Percentiles rank a stretch among this genome's conserved stretches.
Evolutionary conservation across 2,329 filamentous ascomycete genomes (phyloP).

Genomic region (Diaporthe sp.): DNA sequence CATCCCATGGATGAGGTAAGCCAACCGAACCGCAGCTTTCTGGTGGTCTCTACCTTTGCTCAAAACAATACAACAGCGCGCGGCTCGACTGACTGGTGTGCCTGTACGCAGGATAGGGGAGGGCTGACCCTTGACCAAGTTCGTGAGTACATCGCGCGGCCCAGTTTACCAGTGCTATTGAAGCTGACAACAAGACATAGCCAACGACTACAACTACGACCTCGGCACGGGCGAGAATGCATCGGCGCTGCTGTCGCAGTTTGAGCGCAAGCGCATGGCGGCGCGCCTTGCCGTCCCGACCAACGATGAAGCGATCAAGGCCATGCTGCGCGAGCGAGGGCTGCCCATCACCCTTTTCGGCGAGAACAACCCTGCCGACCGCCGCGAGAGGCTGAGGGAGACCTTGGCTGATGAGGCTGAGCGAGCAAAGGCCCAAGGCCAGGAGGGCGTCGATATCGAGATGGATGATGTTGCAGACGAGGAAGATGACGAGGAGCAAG

Average conservation of each 20-base stretch:
- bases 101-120: constrained; percentile 44
- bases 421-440: constrained; percentile 57
- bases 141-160: constrained; percentile 44
- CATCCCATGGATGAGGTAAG: constrained; percentile 71
- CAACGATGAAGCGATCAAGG: constrained; percentile 87
- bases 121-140: constrained; percentile 62
- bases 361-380: constrained; percentile 80
- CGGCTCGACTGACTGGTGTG: constrained; percentile 39
- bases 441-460: constrained; percentile 65
- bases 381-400: constrained; percentile 87
- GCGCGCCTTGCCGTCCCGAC: constrained; percentile 93
- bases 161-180: neutral
- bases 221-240: constrained; percentile 83
- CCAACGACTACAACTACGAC: constrained; percentile 84
- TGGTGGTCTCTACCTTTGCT: constrained; percentile 34
- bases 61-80: constrained; percentile 38
- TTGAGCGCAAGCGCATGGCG: constrained; percentile 89
- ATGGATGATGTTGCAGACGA: constrained; percentile 70
- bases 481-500: constrained; percentile 76
- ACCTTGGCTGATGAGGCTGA: constrained; percentile 80
- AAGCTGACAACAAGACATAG: constrained; percentile 36
- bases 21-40: constrained; percentile 33
- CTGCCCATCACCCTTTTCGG: constrained; percentile 96
- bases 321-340: constrained; percentile 84
- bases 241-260: constrained; percentile 86